A percentile compares a stretch with the other conserved stretches of the same genome.
Evolutionary conservation across 2,329 filamentous ascomycete genomes (phyloP).

Genomic region (Tolypocladium pustulatum): DNA sequence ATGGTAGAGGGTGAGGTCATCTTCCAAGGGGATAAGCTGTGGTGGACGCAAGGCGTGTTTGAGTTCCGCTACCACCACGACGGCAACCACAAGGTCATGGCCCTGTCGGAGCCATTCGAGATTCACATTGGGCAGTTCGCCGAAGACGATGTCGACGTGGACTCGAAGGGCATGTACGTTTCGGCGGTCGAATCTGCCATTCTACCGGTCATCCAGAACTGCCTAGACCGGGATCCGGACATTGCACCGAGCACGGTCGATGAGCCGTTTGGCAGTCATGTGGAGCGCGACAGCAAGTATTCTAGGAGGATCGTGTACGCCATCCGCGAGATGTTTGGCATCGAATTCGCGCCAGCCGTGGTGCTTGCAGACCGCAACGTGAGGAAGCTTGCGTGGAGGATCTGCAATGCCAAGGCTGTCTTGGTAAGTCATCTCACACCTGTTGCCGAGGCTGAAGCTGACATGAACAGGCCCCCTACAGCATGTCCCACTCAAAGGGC

Average conservation of each 20-base stretch:
- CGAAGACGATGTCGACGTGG: conserved; percentile 55
- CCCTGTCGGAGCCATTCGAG: conserved; percentile 87
- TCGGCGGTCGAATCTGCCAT: conserved; percentile 65
- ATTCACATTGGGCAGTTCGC: conserved; percentile 75
- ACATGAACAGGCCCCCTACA: conserved; percentile 53
- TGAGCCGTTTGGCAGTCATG: conserved; percentile 73
- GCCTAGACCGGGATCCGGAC: conserved; percentile 82
- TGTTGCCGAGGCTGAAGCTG: neutral
- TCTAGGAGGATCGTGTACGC: conserved; percentile 86
- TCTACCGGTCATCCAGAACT: conserved; percentile 78
- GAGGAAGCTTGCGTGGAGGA: conserved; percentile 82
- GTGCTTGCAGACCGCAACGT: conserved; percentile 89
- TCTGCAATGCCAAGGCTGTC: conserved; percentile 92
- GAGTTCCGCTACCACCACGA: conserved; percentile 97
- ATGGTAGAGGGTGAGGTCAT: conserved; percentile 70
- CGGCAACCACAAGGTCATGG: conserved; percentile 86
- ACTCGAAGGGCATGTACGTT: conserved; percentile 51
- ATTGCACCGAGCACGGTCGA: conserved; percentile 73
- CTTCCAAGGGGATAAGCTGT: conserved; percentile 87
- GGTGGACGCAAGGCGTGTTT: conserved; percentile 94
- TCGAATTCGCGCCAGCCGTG: conserved; percentile 88
- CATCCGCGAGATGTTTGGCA: conserved; percentile 91
- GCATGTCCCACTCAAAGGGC: conserved; percentile 56
- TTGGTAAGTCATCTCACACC: conserved; percentile 52
- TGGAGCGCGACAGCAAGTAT: conserved; percentile 83